Conservation (phyloP, 2,329 filamentous ascomycete genomes). For the Anisogramma anomala region DNA sequence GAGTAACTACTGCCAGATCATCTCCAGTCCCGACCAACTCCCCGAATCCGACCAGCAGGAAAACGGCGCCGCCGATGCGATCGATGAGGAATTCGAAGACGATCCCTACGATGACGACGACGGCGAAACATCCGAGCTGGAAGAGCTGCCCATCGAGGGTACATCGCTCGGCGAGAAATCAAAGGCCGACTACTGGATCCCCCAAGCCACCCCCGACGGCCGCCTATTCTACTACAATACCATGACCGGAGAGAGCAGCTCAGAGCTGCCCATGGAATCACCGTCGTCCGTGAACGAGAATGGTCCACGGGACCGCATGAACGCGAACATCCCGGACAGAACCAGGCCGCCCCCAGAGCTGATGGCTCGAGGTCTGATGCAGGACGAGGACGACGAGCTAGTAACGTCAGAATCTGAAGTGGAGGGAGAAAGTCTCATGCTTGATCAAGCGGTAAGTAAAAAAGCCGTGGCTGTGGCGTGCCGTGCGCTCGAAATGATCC, state of each 20-base stretch:
- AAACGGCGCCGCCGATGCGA: constrained; percentile 49
- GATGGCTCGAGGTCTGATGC: constrained; percentile 70
- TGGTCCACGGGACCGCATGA: constrained; percentile 78
- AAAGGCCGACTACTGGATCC: constrained; percentile 95
- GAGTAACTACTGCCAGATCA: constrained; percentile 92
- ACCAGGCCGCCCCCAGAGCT: constrained; percentile 83
- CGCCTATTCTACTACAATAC: constrained; percentile 97
- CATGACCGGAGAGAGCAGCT: constrained; percentile 85
- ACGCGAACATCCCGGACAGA: constrained; percentile 78
- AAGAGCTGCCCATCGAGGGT: constrained; percentile 57
- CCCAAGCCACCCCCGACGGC: constrained; percentile 88
- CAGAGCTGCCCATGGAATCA: constrained; percentile 88
- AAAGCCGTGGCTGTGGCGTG: not conserved
- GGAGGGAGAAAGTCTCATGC: constrained; percentile 64
- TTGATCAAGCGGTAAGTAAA: constrained; percentile 53
- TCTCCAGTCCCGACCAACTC: constrained; percentile 64
- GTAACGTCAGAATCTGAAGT: constrained; percentile 72
- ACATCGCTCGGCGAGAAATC: constrained; percentile 54
- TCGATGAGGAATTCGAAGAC: constrained; percentile 30
- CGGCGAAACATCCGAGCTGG: constrained; percentile 29
- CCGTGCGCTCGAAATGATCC: not conserved
- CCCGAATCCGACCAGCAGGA: constrained; percentile 53
- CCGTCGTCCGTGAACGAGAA: constrained; percentile 69
- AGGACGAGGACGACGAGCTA: constrained; percentile 83
- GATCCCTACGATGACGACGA: constrained; percentile 50